phyloP scores from a whole-genome alignment of 345 rosid species.

The Firmiana major region DNA sequence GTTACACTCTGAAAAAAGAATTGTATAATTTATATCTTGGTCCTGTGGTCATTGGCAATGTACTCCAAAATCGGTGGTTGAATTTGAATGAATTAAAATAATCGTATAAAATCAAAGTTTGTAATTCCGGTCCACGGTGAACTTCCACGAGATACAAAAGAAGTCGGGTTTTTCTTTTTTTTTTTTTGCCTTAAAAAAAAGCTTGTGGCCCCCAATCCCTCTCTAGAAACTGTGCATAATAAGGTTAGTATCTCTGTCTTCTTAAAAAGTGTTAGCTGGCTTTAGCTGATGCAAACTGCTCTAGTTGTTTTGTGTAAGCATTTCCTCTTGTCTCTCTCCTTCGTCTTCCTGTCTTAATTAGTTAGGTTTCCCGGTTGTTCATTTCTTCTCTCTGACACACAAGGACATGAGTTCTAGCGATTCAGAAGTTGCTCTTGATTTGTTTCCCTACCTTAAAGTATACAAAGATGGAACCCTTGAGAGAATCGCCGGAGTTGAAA shows the following conservation, averaged over 20 bases:
- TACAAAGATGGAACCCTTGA: conserved; percentile 54
- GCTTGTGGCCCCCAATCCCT: background rate
- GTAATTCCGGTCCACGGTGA: background rate
- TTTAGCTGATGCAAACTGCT: background rate
- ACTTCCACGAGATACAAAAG: background rate
- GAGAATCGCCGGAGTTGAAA: conserved; percentile 55
- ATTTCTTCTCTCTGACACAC: background rate
- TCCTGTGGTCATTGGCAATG: background rate
- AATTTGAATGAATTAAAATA: background rate
- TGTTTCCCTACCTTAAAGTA: conserved; percentile 59
- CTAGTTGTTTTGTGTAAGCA: background rate
- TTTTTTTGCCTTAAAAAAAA: too few relatives aligned
- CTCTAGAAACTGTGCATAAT: background rate
- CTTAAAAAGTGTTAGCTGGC: background rate
- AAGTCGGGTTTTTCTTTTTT: background rate
- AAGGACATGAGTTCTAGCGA: conserved; percentile 38
- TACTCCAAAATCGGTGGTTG: background rate
- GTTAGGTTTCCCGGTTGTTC: background rate
- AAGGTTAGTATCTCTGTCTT: background rate
- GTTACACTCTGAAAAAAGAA: too few relatives aligned
- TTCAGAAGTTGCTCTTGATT: conserved; percentile 38
- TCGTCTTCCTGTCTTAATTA: background rate
- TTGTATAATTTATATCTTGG: too few relatives aligned
- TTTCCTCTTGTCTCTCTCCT: background rate
- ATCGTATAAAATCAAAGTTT: background rate